Evolutionary conservation across 768 basidiomycete species (phyloP).

Genomic region (Trichaptum fuscoviolaceum): DNA sequence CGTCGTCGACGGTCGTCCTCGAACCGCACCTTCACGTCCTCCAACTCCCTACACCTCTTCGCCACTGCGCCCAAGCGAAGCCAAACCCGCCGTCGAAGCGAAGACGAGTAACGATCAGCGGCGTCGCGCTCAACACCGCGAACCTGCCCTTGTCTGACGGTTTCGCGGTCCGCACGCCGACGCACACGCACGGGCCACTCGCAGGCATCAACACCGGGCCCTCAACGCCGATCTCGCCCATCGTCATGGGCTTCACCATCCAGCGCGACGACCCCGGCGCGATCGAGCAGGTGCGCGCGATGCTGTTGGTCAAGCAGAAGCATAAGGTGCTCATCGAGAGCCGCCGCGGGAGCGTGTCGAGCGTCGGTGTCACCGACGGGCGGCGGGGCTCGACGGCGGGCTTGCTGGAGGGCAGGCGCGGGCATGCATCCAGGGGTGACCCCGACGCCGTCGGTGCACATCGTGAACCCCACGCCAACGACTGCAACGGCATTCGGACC

Average conservation of each 20-base stretch:
- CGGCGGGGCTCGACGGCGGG: neutral
- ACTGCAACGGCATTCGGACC: too few species aligned
- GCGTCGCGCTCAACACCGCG: slow-evolving; percentile 49
- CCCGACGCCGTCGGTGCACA: too few species aligned
- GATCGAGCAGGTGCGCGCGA: slow-evolving; percentile 60
- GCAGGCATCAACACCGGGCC: too few species aligned
- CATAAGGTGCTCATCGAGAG: slow-evolving; percentile 70
- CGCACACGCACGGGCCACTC: neutral
- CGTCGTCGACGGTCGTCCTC: too few species aligned
- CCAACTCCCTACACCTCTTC: too few species aligned
- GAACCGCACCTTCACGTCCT: too few species aligned
- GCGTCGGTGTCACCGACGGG: slow-evolving; percentile 14
- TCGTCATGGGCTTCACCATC: too few species aligned
- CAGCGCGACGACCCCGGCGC: slow-evolving; percentile 53
- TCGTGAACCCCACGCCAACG: too few species aligned
- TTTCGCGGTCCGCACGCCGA: slow-evolving; percentile 21
- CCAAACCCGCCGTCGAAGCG: slow-evolving; percentile 40
- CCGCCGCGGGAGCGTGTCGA: slow-evolving; percentile 55
- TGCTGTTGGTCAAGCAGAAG: slow-evolving; percentile 60
- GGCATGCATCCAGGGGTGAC: neutral
- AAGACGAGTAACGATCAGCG: slow-evolving; percentile 67
- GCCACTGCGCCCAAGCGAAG: slow-evolving; percentile 33
- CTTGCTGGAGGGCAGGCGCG: slow-evolving; percentile 4
- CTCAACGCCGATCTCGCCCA: too few species aligned
- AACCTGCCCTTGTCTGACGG: slow-evolving; percentile 37